A percentile compares a stretch with the other conserved stretches of the same genome.
phyloP scores from a whole-genome alignment of 768 basidiomycete species.

The Leucocoprinus birnbaumii region DNA sequence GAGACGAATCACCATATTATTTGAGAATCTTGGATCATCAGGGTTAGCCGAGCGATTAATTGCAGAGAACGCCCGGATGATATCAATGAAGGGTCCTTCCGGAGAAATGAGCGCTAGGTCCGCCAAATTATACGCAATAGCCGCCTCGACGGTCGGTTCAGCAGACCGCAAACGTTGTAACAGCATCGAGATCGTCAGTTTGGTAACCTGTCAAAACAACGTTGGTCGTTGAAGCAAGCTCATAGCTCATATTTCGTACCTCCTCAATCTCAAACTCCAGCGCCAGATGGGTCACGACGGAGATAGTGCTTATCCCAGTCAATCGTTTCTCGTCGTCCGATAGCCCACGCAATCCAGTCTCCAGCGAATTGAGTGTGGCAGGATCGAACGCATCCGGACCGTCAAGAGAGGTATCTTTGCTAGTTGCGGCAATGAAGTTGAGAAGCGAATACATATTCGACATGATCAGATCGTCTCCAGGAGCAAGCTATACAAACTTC shows the following conservation, averaged over 20 bases:
- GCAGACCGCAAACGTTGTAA: conserved; percentile 82
- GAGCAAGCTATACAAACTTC: conserved; percentile 55
- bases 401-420: conserved; percentile 56
- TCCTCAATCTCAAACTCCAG: conserved; percentile 86
- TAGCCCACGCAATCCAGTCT: conserved; percentile 60
- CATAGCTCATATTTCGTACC: conserved; percentile 31
- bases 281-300: conserved; percentile 84
- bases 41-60: conserved; percentile 87
- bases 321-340: conserved; percentile 84
- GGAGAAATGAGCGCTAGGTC: conserved; percentile 83
- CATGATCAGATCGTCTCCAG: conserved; percentile 86
- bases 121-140: conserved; percentile 89
- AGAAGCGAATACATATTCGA: conserved; percentile 96
- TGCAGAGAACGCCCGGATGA: conserved; percentile 78
- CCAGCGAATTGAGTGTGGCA: conserved; percentile 52
- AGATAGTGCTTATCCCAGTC: conserved; percentile 88
- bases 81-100: conserved; percentile 74
- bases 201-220: conserved; percentile 55
- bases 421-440: conserved; percentile 85
- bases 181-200: conserved; percentile 89
- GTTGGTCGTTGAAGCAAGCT: not conserved
- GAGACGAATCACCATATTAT: conserved; percentile 65
- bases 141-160: conserved; percentile 86
- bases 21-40: conserved; percentile 85
- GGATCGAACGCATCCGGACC: conserved; percentile 45